Base-by-base conservation (phyloP, 1,139 yeast genomes). In the Candida gigantensis region DNA sequence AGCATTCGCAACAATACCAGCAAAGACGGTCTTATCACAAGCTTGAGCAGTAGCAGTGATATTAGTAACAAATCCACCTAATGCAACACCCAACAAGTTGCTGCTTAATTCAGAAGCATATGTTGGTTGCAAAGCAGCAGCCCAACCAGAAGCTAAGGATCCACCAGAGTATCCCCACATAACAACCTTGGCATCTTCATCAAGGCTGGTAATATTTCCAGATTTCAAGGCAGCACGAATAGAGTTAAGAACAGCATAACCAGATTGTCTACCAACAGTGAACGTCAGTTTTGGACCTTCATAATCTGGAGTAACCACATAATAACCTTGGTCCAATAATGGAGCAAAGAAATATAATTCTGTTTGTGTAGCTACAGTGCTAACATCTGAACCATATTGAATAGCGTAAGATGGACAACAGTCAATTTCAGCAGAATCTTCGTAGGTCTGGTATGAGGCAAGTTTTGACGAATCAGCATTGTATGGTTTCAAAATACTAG, bases 131-230 rank as follows among this genome's bases (percentile, higher is more conserved):
- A 60, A 42, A 3, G 54, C 45, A 1, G 58, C 50, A 2, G 62
- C 62, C 65, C 65, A 59, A 2, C 55, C 54, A 4, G 59, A 37
- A 2, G 62, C 60, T 13, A 58, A 40, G 1, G 59, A 40, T 0
- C 65, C 65, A 13, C 65, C 65, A 7, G 62, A 56, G 36, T 56
- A 59, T 0, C 65, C 65, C 54, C 57, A 58, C 32, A 57, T 21
- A 2, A 43, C 56, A 6, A 50, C 44, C 20, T 46, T 35, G 1
- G 65, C 60, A 16, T 49, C 43, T 5, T 20, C n/a, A 10, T 45
- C 33, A 17, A 58, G 36, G 3, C 60, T 58, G 15, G 64, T 57
- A 8, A 42, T 14, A 21, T 48, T 44, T 1, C 44, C 48, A 1
- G 55, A 43, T 1, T 26, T 18, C 26, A 55, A 41, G 1, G 50